Evolutionary conservation across 2,329 filamentous ascomycete species (phyloP), one percentile per base, ranked within the genome.

Genomic region (Dothistroma septosporum): DNA sequence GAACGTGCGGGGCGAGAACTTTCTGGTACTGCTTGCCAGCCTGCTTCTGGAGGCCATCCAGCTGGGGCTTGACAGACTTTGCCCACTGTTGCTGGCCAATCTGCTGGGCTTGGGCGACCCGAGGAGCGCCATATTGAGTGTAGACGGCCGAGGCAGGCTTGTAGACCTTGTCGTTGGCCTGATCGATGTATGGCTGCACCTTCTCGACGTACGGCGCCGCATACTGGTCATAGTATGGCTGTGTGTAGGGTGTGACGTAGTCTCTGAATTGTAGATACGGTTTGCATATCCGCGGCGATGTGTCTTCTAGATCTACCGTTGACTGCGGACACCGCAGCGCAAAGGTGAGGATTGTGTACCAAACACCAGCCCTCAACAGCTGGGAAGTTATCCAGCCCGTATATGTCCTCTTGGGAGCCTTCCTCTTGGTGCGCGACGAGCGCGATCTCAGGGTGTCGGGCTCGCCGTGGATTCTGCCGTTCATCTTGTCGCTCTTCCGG

Each of bases 161-260:
- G 70, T 94, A 84, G 53, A 95, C 79, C 48, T 81, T 76, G 53
- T 81, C 78, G 66, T 86, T 83, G 65, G 84, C 76, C 22, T 78
- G 73, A 21, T 82, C 77, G 58, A 82, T 76, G 76, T 97, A 96
- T 0, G 93, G 93, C 62, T 84, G 85, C 37, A 84, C 87, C 54
- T 85, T 78, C 41, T 92, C 83, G 63, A 96, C 85, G 72, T 97
- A 94, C 2, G 91, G 90, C 6, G 88, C 89, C 24, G 90, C 88
- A 71, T 97, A 96, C 60, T 84, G 76, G 67, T 93, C 80, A 76
- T 97, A 97, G 77, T 95, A 96, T 2, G 92, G 93, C 68, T 87
- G 82, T 33, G 95, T 71, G 74, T 93, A 88, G 3, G 94, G 94
- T 28, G 85, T 77, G 61, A 92, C 79, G 60, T 81, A 87, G 79